Evolutionary conservation across 2,329 filamentous ascomycete genomes (phyloP).

Genomic region (Grosmannia serpens): DNA sequence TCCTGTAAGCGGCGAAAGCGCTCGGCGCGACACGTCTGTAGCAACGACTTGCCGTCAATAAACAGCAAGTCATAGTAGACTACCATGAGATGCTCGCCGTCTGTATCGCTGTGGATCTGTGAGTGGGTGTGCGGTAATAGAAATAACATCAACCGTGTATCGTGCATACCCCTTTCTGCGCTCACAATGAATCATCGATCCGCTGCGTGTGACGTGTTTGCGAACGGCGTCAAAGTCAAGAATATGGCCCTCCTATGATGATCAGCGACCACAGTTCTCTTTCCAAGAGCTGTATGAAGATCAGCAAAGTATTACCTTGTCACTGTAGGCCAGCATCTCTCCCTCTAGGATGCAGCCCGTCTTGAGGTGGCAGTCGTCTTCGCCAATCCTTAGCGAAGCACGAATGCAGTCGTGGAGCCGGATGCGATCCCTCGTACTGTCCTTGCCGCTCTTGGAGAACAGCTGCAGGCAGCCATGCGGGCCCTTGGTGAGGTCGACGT

Average conservation of each 20-base stretch:
- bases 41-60: slow-evolving; percentile 39
- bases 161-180: background rate
- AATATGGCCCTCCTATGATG: slow-evolving; percentile 41
- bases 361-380: slow-evolving; percentile 44
- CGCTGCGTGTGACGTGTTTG: slow-evolving; percentile 66
- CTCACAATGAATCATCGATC: slow-evolving; percentile 24
- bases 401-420: slow-evolving; percentile 50
- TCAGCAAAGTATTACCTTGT: slow-evolving; percentile 27
- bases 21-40: slow-evolving; percentile 42
- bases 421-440: slow-evolving; percentile 63
- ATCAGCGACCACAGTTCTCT: background rate
- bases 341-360: slow-evolving; percentile 68
- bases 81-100: slow-evolving; percentile 48
- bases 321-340: slow-evolving; percentile 69
- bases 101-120: slow-evolving; percentile 26
- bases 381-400: slow-evolving; percentile 51
- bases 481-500: slow-evolving; percentile 54
- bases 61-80: slow-evolving; percentile 48
- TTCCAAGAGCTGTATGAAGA: background rate
- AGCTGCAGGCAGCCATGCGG: slow-evolving; percentile 52
- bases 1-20: slow-evolving; percentile 48
- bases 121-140: slow-evolving; percentile 6
- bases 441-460: slow-evolving; percentile 86
- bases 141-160: background rate
- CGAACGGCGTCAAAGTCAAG: slow-evolving; percentile 73